phyloP scores from a whole-genome alignment of 768 basidiomycete species.

The Leccinum disarticulatum region DNA sequence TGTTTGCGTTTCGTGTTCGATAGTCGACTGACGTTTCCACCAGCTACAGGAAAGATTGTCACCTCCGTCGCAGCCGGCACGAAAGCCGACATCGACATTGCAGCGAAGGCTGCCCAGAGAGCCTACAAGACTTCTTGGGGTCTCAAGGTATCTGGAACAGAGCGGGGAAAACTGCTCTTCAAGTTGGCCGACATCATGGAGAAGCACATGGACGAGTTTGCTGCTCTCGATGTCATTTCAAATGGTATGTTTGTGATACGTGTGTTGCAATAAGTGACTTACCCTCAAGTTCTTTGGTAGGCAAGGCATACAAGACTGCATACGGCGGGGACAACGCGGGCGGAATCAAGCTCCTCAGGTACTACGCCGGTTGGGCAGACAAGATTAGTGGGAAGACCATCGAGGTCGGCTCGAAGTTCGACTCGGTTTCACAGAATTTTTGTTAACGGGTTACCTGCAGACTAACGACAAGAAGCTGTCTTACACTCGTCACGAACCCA shows the following conservation, averaged over 20 bases:
- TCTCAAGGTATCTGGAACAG: constrained; percentile 4
- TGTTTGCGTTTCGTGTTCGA: constrained; percentile 1
- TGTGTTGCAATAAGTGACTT: not conserved
- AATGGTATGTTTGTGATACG: not conserved
- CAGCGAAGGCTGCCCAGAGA: constrained; percentile 3
- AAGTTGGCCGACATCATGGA: constrained; percentile 13
- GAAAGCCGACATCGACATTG: constrained; percentile 9
- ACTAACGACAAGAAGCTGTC: constrained; percentile 5
- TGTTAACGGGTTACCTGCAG: not conserved
- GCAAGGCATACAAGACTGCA: constrained; percentile 10
- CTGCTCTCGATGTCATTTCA: constrained; percentile 8
- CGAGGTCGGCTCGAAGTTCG: not conserved
- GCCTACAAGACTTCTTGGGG: constrained; percentile 11
- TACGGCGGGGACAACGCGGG: not conserved
- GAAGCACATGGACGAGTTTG: constrained; percentile 7
- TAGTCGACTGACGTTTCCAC: constrained; percentile 21
- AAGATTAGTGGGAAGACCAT: constrained; percentile 10
- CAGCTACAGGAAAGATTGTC: constrained; percentile 11
- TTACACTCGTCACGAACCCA: constrained; percentile 13
- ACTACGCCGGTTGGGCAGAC: constrained; percentile 17
- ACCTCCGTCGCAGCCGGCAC: constrained; percentile 11
- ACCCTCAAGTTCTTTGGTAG: not conserved
- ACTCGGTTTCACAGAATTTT: not conserved
- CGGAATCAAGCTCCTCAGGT: constrained; percentile 1
- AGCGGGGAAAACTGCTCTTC: constrained; percentile 7